phyloP scores from a whole-genome alignment of 768 basidiomycete genomes.

The Glaciozyma antarctica region DNA sequence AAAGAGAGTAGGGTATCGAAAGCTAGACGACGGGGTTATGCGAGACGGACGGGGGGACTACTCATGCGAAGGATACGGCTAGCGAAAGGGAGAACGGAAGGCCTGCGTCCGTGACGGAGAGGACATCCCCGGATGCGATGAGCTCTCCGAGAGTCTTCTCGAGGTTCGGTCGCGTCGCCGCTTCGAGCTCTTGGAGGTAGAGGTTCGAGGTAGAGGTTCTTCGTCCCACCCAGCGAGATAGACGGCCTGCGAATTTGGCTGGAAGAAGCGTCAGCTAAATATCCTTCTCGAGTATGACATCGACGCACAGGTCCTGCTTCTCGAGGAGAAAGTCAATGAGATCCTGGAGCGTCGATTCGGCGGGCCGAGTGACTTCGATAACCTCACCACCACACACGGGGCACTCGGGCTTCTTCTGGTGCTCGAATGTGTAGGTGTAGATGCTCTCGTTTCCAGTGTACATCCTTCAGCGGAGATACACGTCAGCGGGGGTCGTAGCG shows the following conservation, averaged over 20 bases:
- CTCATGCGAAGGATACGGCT: conserved; percentile 34
- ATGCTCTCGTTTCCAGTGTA: conserved; percentile 91
- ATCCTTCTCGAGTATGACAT: background rate
- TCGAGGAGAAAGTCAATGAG: conserved; percentile 80
- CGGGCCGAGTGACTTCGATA: conserved; percentile 48
- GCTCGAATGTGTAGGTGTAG: conserved; percentile 94
- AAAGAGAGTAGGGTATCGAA: too few relatives aligned
- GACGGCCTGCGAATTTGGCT: conserved; percentile 98
- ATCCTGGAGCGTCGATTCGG: conserved; percentile 69
- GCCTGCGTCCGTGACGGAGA: conserved; percentile 77
- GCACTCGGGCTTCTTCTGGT: conserved; percentile 83
- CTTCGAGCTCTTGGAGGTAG: conserved; percentile 85
- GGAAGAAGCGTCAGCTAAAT: background rate
- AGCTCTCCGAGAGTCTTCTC: conserved; percentile 76
- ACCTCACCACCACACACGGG: conserved; percentile 94
- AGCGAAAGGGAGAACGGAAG: conserved; percentile 70
- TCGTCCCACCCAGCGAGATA: conserved; percentile 56
- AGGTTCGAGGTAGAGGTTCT: conserved; percentile 80
- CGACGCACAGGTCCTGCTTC: conserved; percentile 75
- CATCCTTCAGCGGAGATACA: conserved; percentile 46
- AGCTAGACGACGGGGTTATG: too few relatives aligned
- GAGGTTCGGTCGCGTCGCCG: conserved; percentile 81
- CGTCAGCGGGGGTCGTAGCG: background rate
- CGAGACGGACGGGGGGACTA: too few relatives aligned
- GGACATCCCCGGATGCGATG: conserved; percentile 54